These are phyloP conservation scores for Ascochyta rabiei DNA, from an alignment of 2,329 filamentous ascomycete species.

Conservation along the genomic window DNA sequence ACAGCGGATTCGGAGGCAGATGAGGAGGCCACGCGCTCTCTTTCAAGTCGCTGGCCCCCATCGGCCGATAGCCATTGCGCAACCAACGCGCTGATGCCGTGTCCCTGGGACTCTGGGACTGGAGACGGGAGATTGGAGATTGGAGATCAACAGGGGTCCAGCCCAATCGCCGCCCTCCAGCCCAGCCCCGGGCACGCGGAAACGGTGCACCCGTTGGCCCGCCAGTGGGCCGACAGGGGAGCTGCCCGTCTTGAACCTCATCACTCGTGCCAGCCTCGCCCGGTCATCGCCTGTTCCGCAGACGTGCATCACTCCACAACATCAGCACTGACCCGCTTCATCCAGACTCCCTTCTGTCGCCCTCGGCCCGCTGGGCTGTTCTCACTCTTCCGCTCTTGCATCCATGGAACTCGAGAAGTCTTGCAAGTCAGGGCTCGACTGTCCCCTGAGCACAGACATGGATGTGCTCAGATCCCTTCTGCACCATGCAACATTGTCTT, in stretches of 20 bases:
- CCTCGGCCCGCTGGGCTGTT: no score
- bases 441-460: no score
- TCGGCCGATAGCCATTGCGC: background rate
- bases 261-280: conserved; percentile 12
- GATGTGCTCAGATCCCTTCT: no score
- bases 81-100: background rate
- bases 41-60: conserved; percentile 5
- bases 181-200: conserved; percentile 6
- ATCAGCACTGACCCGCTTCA: background rate
- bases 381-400: no score
- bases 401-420: no score
- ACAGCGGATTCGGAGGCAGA: background rate
- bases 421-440: no score
- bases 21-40: conserved; percentile 1
- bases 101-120: background rate
- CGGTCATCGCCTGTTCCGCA: conserved; percentile 1
- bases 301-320: conserved; percentile 8
- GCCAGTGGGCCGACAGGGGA: conserved; percentile 23
- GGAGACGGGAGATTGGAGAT: no score
- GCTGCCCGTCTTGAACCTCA: conserved; percentile 16
- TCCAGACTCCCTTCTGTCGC: no score
- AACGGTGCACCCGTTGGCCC: conserved; percentile 1
- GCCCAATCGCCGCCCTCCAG: conserved; percentile 3
- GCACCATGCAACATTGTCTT: no score
- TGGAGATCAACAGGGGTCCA: background rate